Evolutionary conservation across 495 filamentous ascomycete genomes (phyloP), one percentile per base, ranked within the genome.

Genomic region (Penicillium goetzii): DNA sequence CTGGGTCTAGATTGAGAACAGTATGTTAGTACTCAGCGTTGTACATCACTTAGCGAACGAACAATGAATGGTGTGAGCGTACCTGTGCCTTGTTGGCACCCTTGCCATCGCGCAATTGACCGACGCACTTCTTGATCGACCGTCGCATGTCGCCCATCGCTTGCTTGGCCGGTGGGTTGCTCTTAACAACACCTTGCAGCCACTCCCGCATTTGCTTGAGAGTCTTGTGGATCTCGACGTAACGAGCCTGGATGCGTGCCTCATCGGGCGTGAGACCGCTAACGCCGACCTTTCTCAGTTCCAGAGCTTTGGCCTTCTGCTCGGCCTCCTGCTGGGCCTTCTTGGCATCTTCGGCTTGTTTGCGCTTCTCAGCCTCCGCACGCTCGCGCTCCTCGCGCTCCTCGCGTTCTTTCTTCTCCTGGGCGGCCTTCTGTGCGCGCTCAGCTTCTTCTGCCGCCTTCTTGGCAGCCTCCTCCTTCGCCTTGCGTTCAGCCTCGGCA

Each of bases 71-170:
- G 12, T 7, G 32, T 43, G 47, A 21, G 17, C 60, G 12, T 63
- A 79, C 75, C 81, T 77, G 85, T 47, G 67, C 63, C 34, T 76
- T 84, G 69, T 95, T 96, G 2, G 80, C 81, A 3, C 82, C 84
- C 56, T 84, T 86, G 30, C 79, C 86, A 51, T 80, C 82, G 14
- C 85, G 90, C 30, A 96, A 73, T 68, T 96, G 90, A 1, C 92
- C 92, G 41, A 93, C 79, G 21, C 80, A 86, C 69, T 88, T 90
- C 19, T 80, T 84, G 53, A 96, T 86, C 4, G 85, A 80, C 43
- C 93, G 84, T 14, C 92, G 81, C 83, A 91, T 87, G 51, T 92
- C 88, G 33, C 92, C 91, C 76, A 92, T 84, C 3, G 81, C 77
- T 33, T 78, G 71, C 66, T 92, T 94, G 28, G 92, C 75, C 0